Evolutionary conservation across 2,329 filamentous ascomycete genomes (phyloP).

Genomic region (Cladophialophora psammophila): DNA sequence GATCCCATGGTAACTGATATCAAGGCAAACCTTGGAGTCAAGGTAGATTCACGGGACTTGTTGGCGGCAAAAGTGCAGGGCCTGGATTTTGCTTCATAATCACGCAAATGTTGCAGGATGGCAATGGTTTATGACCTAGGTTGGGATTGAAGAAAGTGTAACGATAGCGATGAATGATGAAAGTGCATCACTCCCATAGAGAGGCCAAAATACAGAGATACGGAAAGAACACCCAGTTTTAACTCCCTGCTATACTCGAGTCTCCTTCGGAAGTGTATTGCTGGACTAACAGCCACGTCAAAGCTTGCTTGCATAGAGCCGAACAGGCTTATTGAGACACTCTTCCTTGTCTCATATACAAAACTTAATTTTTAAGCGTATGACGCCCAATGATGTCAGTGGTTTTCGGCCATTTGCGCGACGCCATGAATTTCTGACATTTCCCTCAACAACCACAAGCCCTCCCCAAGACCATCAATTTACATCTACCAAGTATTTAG

Average conservation of each 20-base stretch:
- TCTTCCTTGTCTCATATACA: neutral
- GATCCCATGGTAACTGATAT: conserved; percentile 18
- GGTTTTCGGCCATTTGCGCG: neutral
- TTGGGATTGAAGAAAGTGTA: conserved; percentile 27
- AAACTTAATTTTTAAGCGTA: too few relatives aligned
- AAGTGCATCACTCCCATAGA: conserved; percentile 25
- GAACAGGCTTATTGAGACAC: neutral
- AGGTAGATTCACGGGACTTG: conserved; percentile 37
- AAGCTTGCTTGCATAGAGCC: neutral
- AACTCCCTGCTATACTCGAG: neutral
- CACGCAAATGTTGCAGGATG: conserved; percentile 7
- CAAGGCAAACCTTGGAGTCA: conserved; percentile 35
- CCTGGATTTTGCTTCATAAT: conserved; percentile 38
- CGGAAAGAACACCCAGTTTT: neutral
- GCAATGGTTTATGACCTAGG: conserved; percentile 13
- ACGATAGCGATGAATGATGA: conserved; percentile 34
- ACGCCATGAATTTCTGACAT: neutral
- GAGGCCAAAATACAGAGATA: conserved; percentile 6
- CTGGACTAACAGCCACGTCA: neutral
- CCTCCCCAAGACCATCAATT: neutral
- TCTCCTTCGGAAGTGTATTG: neutral
- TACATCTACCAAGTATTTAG: neutral
- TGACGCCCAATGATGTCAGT: conserved; percentile 22
- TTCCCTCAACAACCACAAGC: neutral
- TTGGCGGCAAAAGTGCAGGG: conserved; percentile 37